Evolutionary conservation across 345 rosid genomes (phyloP).

Genomic region (Salix arbutifolia): DNA sequence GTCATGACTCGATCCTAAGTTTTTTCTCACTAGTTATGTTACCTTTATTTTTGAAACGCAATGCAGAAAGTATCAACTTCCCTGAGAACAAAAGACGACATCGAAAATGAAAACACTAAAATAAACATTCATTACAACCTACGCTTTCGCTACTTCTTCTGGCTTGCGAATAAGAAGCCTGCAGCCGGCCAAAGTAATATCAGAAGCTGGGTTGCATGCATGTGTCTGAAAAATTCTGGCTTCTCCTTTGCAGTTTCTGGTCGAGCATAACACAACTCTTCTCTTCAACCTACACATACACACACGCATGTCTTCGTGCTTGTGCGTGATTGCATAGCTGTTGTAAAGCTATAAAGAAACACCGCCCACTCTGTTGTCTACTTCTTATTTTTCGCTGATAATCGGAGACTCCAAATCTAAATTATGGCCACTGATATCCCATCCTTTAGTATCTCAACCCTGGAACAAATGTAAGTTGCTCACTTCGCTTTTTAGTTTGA

Average conservation of each 20-base stretch:
- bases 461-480: slow-evolving; percentile 11
- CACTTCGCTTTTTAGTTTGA: background rate
- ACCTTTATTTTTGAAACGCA: too few relatives aligned
- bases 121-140: background rate
- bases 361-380: background rate
- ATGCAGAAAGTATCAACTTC: background rate
- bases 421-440: slow-evolving; percentile 12
- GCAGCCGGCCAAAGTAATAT: too few relatives aligned
- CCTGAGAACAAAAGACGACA: background rate
- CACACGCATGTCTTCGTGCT: background rate
- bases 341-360: background rate
- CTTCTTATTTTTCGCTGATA: background rate
- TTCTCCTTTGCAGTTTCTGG: too few relatives aligned
- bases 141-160: too few relatives aligned
- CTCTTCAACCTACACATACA: too few relatives aligned
- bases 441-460: slow-evolving; percentile 1
- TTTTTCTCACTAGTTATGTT: too few relatives aligned
- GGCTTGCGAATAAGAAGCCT: too few relatives aligned
- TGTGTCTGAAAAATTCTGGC: too few relatives aligned
- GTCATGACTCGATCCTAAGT: too few relatives aligned
- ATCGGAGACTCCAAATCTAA: background rate
- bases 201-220: too few relatives aligned
- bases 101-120: background rate
- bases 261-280: too few relatives aligned
- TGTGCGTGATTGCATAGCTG: background rate